Evolutionary conservation across 1,284 basidiomycete genomes (phyloP), one percentile per base, ranked within the genome.

Genomic region (Lentinula novae-zelandiae): DNA sequence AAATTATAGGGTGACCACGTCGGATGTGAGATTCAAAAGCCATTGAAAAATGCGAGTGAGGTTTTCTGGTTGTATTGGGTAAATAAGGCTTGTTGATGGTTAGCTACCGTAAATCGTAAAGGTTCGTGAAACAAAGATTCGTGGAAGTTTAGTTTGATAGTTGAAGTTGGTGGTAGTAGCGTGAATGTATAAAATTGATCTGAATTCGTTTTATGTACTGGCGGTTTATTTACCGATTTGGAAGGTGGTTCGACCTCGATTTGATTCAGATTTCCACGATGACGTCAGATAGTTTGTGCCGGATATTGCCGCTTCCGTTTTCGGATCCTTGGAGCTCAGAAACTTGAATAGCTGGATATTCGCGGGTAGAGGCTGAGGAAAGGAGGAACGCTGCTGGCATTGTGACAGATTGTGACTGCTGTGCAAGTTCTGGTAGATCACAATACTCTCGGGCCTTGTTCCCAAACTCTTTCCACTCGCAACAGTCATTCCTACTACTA

Each of bases 1-100:
- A 85, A 51, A 78, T 70, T 62, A 83, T 75, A 39, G 82, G 80
- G 66, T 86, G 83, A 42, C 82, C 83, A 61, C 76, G 69, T 65
- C 77, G 76, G 46, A 85, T 67, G 62, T 75, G 71, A 3, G 63
- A 67, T 60, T 81, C 79, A 52, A 72, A 68, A 10, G 69, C 67
- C 78, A 81, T 81, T 9, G 49, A 33, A 8, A 4, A 12, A 50
- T 50, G 6, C 7, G 31, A 20, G 33, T 5, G 7, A 2, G 33
- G 27, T 27, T 27, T 27, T 27, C 27, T 3, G 15, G 6, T 50
- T 31, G 12, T 10, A 3, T 3, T 50, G 49, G 49, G 49, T 50
- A 34, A n/a, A 17, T 17, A 50, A 10, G 15, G 2, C 15, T 27
- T 27, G 27, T 27, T 15, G 13, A 10, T 31, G 31, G 44, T 46